Base-by-base conservation (phyloP, 75 land plant genomes). In the Gnetum montanum region DNA sequence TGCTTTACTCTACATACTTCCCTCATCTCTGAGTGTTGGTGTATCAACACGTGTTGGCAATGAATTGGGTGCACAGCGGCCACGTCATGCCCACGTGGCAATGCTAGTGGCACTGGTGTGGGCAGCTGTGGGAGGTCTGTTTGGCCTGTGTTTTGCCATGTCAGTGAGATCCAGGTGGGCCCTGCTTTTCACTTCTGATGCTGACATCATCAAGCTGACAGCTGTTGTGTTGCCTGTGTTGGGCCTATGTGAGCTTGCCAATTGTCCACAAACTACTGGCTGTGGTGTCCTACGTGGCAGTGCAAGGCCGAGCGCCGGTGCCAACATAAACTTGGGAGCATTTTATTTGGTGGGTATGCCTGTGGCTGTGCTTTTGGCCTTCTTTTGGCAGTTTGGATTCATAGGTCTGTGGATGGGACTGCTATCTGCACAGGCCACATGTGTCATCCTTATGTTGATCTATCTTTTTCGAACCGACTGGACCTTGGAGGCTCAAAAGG, bases 331-430 rank as follows among this genome's bases (percentile, higher is more conserved):
- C 47, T 66, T 84, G 1, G 72, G 85, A 19, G 74, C 88, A 3
- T 84, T 84, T 30, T 84, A 84, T 47, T 64, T 76, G 24, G 85
- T 81, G 53, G 88, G 88, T 1, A 76, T 76, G 85, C 88, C 88
- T 6, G 77, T 80, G 3, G 88, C 88, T 1, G 43, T 84, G 18
- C 44, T 71, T 38, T 68, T 80, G 12, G 77, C 72, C 16, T 72
- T 84, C 31, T 38, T 34, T 22, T 10, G 68, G 11, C 64, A 66
- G 4, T 49, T 81, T 10, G 88, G 81, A 16, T 84, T 84, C 58
- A 44, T 34, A 29, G 88, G 88, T 15, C 78, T 84, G 4, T 84
- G 88, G 88, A 6, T 73, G 12, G 88, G 88, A 12, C 43, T 84
- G 12, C 57, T 84, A 13, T 54, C 85, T 16, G 88, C 88, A 46